Conservation (phyloP, 2,329 filamentous ascomycete species). For the Clonostachys solani region DNA sequence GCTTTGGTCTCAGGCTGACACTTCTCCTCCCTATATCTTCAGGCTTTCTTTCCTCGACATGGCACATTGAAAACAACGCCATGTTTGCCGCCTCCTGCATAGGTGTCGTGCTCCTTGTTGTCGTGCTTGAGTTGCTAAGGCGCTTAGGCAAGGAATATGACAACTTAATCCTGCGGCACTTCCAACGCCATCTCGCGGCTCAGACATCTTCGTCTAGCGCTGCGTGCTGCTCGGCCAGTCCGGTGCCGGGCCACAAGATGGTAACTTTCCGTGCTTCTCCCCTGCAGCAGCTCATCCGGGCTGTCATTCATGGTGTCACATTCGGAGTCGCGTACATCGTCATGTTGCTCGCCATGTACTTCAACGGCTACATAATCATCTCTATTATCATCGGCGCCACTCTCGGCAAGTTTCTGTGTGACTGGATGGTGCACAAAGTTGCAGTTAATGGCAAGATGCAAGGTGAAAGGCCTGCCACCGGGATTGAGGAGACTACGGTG, state of each 20-base stretch:
- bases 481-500: conserved; percentile 39
- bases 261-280: conserved; percentile 49
- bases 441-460: conserved; percentile 18
- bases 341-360: conserved; percentile 65
- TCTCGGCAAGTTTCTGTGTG: conserved; percentile 48
- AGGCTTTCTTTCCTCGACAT: conserved; percentile 66
- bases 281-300: conserved; percentile 61
- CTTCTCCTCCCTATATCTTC: conserved; percentile 53
- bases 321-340: conserved; percentile 74
- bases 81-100: conserved; percentile 80
- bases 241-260: conserved; percentile 11
- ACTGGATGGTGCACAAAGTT: conserved; percentile 44
- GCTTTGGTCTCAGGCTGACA: conserved; percentile 19
- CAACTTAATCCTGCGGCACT: conserved; percentile 53
- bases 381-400: conserved; percentile 61
- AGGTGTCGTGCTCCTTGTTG: conserved; percentile 67
- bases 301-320: conserved; percentile 63
- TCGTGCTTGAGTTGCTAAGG: conserved; percentile 67
- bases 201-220: conserved; percentile 12
- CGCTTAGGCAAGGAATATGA: conserved; percentile 71
- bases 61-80: conserved; percentile 66
- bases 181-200: conserved; percentile 21
- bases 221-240: conserved; percentile 2
- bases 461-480: conserved; percentile 6
- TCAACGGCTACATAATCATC: conserved; percentile 71